Conservation (phyloP, 1,139 yeast species). For the Debaryomycetaceae sp. region DNA sequence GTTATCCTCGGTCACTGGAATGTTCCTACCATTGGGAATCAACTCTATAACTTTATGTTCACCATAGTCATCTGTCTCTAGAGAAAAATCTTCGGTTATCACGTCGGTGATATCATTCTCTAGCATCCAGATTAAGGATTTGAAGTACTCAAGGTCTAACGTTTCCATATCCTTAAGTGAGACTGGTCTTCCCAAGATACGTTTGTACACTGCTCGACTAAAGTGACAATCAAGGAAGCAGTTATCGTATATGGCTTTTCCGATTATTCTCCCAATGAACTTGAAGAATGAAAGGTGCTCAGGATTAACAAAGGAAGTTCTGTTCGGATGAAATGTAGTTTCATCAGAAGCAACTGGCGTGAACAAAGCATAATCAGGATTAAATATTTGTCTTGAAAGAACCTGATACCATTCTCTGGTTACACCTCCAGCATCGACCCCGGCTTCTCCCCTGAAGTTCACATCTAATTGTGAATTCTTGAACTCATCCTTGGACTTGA, state of each 20-base stretch:
- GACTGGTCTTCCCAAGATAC: conserved; percentile 76
- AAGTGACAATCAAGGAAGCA: conserved; percentile 92
- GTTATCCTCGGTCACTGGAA: conserved; percentile 86
- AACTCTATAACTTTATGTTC: conserved; percentile 79
- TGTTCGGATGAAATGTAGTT: conserved; percentile 92
- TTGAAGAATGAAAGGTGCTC: conserved; percentile 91
- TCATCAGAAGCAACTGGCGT: conserved; percentile 90
- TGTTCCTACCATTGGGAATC: conserved; percentile 76
- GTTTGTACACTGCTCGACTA: conserved; percentile 90
- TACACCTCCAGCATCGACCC: conserved; percentile 98
- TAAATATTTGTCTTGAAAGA: conserved; percentile 89
- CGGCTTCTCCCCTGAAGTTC: conserved; percentile 87
- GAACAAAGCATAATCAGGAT: conserved; percentile 92
- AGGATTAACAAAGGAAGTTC: conserved; percentile 90
- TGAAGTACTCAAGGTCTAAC: conserved; percentile 86
- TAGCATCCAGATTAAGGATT: conserved; percentile 92
- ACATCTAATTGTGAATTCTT: conserved; percentile 73
- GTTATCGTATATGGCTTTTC: conserved; percentile 88
- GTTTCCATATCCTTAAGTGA: conserved; percentile 94
- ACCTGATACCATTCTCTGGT: conserved; percentile 98
- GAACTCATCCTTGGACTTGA: conserved; percentile 75
- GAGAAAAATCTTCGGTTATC: conserved; percentile 92
- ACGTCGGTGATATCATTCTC: conserved; percentile 96
- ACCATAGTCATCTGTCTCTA: conserved; percentile 93
- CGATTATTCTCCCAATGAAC: conserved; percentile 91